Conservation (phyloP, 306 rosid genomes). For the Geum urbanum region DNA sequence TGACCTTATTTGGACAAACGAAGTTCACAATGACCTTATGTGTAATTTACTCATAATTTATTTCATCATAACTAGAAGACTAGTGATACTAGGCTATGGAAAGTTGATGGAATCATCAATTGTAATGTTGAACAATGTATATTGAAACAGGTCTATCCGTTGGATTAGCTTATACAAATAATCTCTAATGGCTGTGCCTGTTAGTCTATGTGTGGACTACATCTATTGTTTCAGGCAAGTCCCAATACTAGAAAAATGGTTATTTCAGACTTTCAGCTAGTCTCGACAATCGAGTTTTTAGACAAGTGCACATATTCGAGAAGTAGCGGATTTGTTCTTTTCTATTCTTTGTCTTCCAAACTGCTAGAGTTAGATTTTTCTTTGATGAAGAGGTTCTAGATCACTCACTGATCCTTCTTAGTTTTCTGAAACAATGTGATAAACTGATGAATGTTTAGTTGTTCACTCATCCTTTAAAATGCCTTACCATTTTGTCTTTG, state of each 20-base stretch:
- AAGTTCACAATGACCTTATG: too few species aligned
- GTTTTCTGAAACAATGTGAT: conserved; percentile 1
- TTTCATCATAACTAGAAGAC: too few species aligned
- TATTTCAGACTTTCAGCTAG: not conserved
- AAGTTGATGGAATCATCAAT: not conserved
- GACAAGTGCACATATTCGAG: not conserved
- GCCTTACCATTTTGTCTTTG: conserved; percentile 1
- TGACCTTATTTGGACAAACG: too few species aligned
- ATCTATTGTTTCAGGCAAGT: conserved; percentile 77
- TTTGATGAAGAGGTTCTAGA: conserved; percentile 82
- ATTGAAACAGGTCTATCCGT: conserved; percentile 68
- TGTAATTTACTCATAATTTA: too few species aligned
- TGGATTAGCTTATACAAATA: conserved; percentile 71
- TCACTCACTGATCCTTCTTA: conserved; percentile 34
- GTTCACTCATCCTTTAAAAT: not conserved
- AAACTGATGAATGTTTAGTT: too few species aligned
- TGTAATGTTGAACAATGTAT: conserved; percentile 8
- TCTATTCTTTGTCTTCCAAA: conserved; percentile 39
- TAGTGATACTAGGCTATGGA: too few species aligned
- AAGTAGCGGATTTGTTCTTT: conserved; percentile 17
- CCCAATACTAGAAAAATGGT: not conserved
- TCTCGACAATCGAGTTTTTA: not conserved
- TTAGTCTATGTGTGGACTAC: conserved; percentile 84
- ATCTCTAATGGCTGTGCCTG: conserved; percentile 67
- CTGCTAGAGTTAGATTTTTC: conserved; percentile 88